Evolutionary conservation across 495 filamentous ascomycete genomes (phyloP).

Genomic region (Neurospora sp.): DNA sequence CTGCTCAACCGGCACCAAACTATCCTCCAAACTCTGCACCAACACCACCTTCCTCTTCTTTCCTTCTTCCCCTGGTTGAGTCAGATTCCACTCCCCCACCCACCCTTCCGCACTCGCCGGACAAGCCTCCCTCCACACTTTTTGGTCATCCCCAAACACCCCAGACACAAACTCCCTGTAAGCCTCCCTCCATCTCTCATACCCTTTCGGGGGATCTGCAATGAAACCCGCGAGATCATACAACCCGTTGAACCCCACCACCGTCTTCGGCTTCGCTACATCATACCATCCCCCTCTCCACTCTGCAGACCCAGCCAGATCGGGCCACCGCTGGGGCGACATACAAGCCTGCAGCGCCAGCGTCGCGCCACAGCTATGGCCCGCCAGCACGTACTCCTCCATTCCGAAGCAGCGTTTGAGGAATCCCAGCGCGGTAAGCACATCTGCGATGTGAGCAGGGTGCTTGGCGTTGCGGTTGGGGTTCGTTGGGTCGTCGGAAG

Average conservation of each 20-base stretch:
- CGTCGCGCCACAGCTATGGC: conserved; percentile 69
- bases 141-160: conserved; percentile 52
- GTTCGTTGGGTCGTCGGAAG: conserved; percentile 12
- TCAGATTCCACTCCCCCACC: conserved; percentile 15
- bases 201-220: conserved; percentile 4
- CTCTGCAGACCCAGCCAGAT: too few relatives aligned
- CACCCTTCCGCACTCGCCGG: conserved; percentile 25
- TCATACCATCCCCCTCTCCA: too few relatives aligned
- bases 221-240: conserved; percentile 52
- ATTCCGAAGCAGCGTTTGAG: conserved; percentile 39
- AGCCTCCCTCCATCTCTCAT: conserved; percentile 36
- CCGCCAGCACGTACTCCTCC: conserved; percentile 51
- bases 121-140: conserved; percentile 42
- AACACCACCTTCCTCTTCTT: conserved; percentile 18
- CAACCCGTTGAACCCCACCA: conserved; percentile 47
- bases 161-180: conserved; percentile 51
- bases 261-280: conserved; percentile 9
- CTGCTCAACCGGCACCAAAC: conserved; percentile 22
- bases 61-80: conserved; percentile 3
- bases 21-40: conserved; percentile 25
- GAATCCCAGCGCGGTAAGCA: conserved; percentile 49
- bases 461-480: conserved; percentile 40
- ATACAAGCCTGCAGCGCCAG: conserved; percentile 61
- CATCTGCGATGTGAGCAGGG: conserved; percentile 66
- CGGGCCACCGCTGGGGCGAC: conserved; percentile 18